A percentile compares a stretch with the other conserved stretches of the same genome.
Evolutionary conservation across 768 basidiomycete genomes (phyloP).

Genomic region (Xerocomellus dryophilus): DNA sequence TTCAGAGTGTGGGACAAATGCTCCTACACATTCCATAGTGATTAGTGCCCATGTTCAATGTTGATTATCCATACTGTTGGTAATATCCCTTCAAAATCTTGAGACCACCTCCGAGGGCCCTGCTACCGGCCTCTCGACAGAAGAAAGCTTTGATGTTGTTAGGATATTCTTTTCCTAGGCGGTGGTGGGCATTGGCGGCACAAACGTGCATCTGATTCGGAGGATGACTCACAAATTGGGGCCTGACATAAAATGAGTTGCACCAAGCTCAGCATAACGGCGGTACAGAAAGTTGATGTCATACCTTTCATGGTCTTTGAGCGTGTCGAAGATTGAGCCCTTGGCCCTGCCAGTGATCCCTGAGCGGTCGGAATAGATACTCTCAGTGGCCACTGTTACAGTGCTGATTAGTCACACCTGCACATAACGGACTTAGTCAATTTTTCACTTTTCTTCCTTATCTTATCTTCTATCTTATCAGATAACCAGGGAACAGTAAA

Average conservation of each 20-base stretch:
- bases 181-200: neutral
- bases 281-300: no score
- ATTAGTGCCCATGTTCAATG: neutral
- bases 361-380: no score
- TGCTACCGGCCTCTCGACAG: conserved; percentile 30
- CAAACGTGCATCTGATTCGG: neutral
- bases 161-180: conserved; percentile 38
- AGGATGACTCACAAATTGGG: conserved; percentile 40
- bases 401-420: no score
- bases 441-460: no score
- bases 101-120: conserved; percentile 31
- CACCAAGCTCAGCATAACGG: conserved; percentile 43
- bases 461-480: no score
- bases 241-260: conserved; percentile 50
- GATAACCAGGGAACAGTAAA: no score
- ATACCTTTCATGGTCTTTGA: no score
- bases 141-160: conserved; percentile 50
- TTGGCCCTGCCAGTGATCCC: no score
- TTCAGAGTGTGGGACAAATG: conserved; percentile 41
- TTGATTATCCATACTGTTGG: conserved; percentile 38
- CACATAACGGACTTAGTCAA: no score
- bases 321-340: no score
- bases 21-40: conserved; percentile 33
- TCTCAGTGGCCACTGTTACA: no score
- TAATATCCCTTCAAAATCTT: conserved; percentile 50